Evolutionary conservation across 169 alveolate species (phyloP).

Genomic region (Plasmodium yoelii): DNA sequence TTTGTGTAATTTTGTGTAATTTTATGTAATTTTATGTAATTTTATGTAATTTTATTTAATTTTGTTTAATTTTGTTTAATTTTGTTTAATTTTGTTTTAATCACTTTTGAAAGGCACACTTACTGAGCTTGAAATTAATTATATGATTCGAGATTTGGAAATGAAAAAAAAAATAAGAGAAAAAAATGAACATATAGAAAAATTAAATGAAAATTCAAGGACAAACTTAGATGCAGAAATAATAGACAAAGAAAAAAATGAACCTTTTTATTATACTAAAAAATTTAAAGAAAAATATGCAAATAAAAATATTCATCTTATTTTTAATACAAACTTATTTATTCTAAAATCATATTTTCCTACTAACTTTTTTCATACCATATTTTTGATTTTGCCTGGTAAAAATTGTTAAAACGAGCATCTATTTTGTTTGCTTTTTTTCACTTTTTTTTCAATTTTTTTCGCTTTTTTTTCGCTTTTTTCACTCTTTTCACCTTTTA

Average conservation of each 20-base stretch:
- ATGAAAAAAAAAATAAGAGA: conserved; percentile 6
- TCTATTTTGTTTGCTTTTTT: neutral
- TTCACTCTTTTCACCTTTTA: neutral
- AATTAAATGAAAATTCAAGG: neutral
- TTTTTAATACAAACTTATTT: conserved; percentile 39
- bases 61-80: too few relatives aligned
- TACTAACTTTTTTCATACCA: conserved; percentile 23
- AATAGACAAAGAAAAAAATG: neutral
- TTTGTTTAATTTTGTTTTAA: neutral
- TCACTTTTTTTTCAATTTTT: neutral
- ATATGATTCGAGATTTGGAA: conserved; percentile 29
- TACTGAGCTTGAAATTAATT: conserved; percentile 42
- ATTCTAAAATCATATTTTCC: conserved; percentile 18
- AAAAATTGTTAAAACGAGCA: neutral
- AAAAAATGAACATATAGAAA: neutral
- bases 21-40: too few relatives aligned
- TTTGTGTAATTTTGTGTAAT: too few relatives aligned
- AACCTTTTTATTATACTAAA: conserved; percentile 33
- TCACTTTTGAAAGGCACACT: conserved; percentile 9
- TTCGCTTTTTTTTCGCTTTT: neutral
- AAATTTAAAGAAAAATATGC: conserved; percentile 25
- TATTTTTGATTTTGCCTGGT: conserved; percentile 60
- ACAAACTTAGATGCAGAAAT: neutral
- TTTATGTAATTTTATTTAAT: too few relatives aligned
- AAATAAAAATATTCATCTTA: conserved; percentile 3